Evolutionary conservation across 345 rosid species (phyloP).

Genomic region (thale cress (Arabidopsis thaliana)): TAIR10.1 NC_003076.8:19727501-19728000

Average conservation of each 20-base stretch:
- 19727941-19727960: slow-evolving; percentile 82
- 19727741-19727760: slow-evolving; percentile 30
- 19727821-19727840: slow-evolving; percentile 66
- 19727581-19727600: slow-evolving; percentile 9
- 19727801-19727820: slow-evolving; percentile 53
- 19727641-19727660: background rate
- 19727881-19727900: slow-evolving; percentile 56
- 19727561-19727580: slow-evolving; percentile 40
- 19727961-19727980: slow-evolving; percentile 70
- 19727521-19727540: slow-evolving; percentile 56
- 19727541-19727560: slow-evolving; percentile 48
- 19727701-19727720: background rate
- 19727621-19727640: background rate
- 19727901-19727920: slow-evolving; percentile 54
- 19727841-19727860: slow-evolving; percentile 66
- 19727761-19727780: slow-evolving; percentile 71
- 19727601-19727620: background rate
- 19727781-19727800: slow-evolving; percentile 59
- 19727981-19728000: slow-evolving; percentile 18
- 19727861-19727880: slow-evolving; percentile 76
- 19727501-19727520: slow-evolving; percentile 57
- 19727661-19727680: background rate
- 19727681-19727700: background rate
- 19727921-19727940: slow-evolving; percentile 87
- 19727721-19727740: slow-evolving; percentile 9